Percentiles rank a stretch among this genome's conserved stretches.
Evolutionary conservation across 768 basidiomycete species (phyloP).

Genomic region (Pulveroboletus frians): DNA sequence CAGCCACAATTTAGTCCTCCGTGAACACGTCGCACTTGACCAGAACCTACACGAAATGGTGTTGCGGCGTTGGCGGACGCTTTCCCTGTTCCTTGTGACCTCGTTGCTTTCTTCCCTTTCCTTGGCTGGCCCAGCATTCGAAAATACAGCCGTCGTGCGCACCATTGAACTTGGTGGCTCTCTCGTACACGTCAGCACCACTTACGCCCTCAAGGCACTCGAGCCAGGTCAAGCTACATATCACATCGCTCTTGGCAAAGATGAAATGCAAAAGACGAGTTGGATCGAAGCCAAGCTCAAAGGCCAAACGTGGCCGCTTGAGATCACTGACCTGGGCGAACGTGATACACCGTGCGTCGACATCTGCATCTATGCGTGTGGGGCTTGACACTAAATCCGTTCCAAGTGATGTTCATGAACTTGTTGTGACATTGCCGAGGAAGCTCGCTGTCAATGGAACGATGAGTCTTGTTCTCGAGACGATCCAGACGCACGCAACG

Average conservation of each 20-base stretch:
- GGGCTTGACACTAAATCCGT: constrained; percentile 24
- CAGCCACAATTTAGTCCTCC: constrained; percentile 4
- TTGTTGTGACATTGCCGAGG: constrained; percentile 62
- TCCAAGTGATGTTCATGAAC: constrained; percentile 41
- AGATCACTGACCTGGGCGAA: constrained; percentile 44
- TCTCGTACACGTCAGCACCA: constrained; percentile 82
- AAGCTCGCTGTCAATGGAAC: constrained; percentile 55
- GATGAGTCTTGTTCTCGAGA: constrained; percentile 72
- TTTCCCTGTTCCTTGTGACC: constrained; percentile 41
- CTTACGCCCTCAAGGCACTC: constrained; percentile 76
- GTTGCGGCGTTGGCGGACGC: constrained; percentile 41
- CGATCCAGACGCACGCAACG: constrained; percentile 73
- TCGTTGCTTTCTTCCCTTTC: constrained; percentile 38
- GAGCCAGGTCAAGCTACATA: constrained; percentile 58
- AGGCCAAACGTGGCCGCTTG: constrained; percentile 53
- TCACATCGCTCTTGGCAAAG: constrained; percentile 57
- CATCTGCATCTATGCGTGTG: constrained; percentile 1
- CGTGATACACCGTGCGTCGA: constrained; percentile 49
- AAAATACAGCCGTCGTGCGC: constrained; percentile 86
- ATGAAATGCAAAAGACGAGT: constrained; percentile 63
- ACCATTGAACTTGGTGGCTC: constrained; percentile 88
- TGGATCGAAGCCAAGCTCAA: constrained; percentile 81
- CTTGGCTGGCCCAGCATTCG: constrained; percentile 54
- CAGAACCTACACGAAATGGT: constrained; percentile 33
- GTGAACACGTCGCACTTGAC: constrained; percentile 19